These are phyloP conservation scores for Rehmannia glutinosa DNA, from an alignment of 257 asterid genomes.

Conservation along the genomic window DNA sequence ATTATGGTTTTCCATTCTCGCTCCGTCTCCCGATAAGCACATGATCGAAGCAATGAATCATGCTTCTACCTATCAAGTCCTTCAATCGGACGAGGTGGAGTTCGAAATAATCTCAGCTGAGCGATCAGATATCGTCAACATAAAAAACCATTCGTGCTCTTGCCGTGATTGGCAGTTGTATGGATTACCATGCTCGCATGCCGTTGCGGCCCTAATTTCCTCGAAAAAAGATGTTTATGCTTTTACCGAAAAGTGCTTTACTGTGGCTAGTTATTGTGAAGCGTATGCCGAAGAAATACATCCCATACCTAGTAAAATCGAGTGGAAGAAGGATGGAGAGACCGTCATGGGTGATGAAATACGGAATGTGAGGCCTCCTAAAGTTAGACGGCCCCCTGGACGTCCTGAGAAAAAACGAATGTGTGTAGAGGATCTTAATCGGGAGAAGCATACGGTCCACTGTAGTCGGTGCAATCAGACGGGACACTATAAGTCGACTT, in stretches of 20 bases:
- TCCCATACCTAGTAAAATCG: conserved; percentile 47
- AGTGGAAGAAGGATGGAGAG: conserved; percentile 42
- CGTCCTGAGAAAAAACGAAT: conserved; percentile 70
- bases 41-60: conserved; percentile 39
- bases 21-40: conserved; percentile 61
- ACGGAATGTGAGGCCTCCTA: conserved; percentile 58
- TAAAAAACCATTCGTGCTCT: conserved; percentile 46
- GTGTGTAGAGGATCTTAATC: conserved; percentile 57
- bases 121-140: conserved; percentile 62
- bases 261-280: conserved; percentile 40
- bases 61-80: conserved; percentile 56
- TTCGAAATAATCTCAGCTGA: conserved; percentile 68
- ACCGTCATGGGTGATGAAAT: conserved; percentile 26
- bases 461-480: conserved; percentile 67
- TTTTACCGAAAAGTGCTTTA: conserved; percentile 44
- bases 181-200: conserved; percentile 76
- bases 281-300: conserved; percentile 42
- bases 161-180: conserved; percentile 72
- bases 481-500: conserved; percentile 75
- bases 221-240: conserved; percentile 52
- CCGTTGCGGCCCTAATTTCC: conserved; percentile 56
- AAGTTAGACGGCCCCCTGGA: conserved; percentile 67
- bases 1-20: conserved; percentile 56
- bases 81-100: conserved; percentile 69
- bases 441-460: conserved; percentile 71